Conservation (phyloP, 2,329 filamentous ascomycete species). For the Neonectria neomacrospora region DNA sequence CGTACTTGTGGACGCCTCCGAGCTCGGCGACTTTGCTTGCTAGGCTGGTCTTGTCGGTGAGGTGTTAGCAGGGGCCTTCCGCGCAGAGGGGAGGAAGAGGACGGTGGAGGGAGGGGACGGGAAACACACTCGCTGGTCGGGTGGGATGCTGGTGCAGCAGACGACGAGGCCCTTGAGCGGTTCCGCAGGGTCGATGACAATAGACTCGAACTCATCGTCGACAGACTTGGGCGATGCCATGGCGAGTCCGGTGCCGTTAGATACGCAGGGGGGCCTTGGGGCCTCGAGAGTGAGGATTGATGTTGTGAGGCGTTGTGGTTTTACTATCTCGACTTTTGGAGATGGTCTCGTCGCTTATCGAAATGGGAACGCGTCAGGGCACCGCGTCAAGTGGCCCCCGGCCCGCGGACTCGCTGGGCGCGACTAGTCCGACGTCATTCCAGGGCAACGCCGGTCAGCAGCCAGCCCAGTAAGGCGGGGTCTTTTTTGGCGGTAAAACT, state of each 20-base stretch:
- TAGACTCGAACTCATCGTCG: conserved; percentile 44
- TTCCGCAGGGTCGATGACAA: conserved; percentile 64
- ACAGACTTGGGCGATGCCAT: conserved; percentile 45
- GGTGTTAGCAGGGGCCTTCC: conserved; percentile 6
- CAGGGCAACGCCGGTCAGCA: not conserved
- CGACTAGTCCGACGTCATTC: conserved; percentile 4
- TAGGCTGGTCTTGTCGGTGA: conserved; percentile 60
- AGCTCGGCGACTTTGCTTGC: conserved; percentile 77
- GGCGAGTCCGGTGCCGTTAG: conserved; percentile 24
- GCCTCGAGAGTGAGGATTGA: conserved; percentile 25
- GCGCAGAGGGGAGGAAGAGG: conserved; percentile 10
- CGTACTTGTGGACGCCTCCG: conserved; percentile 87
- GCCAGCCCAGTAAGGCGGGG: not conserved
- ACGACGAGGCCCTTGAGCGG: conserved; percentile 79
- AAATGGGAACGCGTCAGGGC: conserved; percentile 36
- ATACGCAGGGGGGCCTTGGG: conserved; percentile 12
- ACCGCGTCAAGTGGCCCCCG: conserved; percentile 42
- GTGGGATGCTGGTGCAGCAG: conserved; percentile 87
- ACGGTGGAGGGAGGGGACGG: not conserved
- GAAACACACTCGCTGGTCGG: conserved; percentile 77
- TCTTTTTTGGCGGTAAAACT: not conserved
- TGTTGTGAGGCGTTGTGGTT: conserved; percentile 24
- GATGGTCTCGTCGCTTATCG: conserved; percentile 15
- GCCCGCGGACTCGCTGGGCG: not conserved
- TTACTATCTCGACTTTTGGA: conserved; percentile 35